Evolutionary conservation across 257 asterid genomes (phyloP).

Genomic region (Solanum ossicruentum): DNA sequence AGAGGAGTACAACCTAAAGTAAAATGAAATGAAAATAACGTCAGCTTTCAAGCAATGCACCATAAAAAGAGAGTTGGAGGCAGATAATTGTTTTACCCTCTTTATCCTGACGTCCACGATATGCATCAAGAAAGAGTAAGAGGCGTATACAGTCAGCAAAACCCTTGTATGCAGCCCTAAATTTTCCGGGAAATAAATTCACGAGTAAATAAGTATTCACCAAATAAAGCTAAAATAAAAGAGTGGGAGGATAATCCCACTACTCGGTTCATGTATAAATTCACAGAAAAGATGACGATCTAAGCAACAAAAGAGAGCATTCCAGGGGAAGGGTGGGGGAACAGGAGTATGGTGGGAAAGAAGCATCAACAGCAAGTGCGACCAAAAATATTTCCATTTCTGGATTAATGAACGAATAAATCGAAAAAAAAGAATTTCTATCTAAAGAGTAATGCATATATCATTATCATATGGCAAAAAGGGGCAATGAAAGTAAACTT

Average conservation of each 20-base stretch:
- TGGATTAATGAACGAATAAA: background rate
- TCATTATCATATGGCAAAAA: background rate
- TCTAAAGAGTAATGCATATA: background rate
- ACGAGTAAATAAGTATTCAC: constrained; percentile 2
- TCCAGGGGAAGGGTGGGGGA: background rate
- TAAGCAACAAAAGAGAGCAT: background rate
- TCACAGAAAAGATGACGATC: background rate
- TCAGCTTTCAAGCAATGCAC: background rate
- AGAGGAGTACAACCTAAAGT: constrained; percentile 88
- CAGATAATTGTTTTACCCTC: constrained; percentile 37
- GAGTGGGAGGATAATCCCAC: background rate
- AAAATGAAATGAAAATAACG: background rate
- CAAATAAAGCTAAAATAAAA: background rate
- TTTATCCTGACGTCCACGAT: constrained; percentile 90
- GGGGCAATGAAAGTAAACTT: background rate
- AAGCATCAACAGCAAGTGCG: background rate
- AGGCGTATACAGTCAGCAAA: constrained; percentile 94
- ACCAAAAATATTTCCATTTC: background rate
- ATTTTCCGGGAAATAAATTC: constrained; percentile 9
- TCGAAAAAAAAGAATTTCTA: background rate
- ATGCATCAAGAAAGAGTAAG: constrained; percentile 76
- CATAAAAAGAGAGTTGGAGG: background rate
- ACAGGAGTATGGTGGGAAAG: background rate
- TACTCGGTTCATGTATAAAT: background rate
- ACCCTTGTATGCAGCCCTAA: constrained; percentile 99